These are phyloP conservation scores for Casuarina glauca DNA, from an alignment of 306 rosid species.

Conservation along the genomic window DNA sequence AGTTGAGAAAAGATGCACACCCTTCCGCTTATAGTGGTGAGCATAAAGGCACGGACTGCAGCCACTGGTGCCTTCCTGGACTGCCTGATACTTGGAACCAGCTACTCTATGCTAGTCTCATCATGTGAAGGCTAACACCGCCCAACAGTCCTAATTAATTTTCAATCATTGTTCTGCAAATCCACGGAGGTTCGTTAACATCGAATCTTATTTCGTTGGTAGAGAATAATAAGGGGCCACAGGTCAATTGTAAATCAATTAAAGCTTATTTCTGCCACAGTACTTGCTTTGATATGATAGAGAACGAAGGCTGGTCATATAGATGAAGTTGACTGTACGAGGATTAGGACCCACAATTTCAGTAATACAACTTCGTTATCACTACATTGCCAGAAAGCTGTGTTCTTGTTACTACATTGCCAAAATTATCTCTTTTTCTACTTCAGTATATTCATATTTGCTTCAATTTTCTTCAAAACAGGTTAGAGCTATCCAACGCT, in stretches of 20 bases:
- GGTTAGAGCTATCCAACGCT: background rate
- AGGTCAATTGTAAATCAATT: slow-evolving; percentile 46
- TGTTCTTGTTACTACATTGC: background rate
- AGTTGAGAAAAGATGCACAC: slow-evolving; percentile 85
- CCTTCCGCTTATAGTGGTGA: slow-evolving; percentile 71
- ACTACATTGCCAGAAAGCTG: background rate
- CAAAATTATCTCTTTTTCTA: background rate
- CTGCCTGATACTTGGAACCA: slow-evolving; percentile 98
- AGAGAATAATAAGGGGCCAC: slow-evolving; percentile 26
- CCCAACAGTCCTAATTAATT: background rate
- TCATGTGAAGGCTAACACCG: slow-evolving; percentile 28
- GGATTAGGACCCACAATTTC: slow-evolving; percentile 5
- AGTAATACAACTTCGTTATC: background rate
- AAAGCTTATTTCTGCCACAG: slow-evolving; percentile 28
- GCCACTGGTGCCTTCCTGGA: slow-evolving; percentile 99
- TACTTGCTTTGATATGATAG: slow-evolving; percentile 17
- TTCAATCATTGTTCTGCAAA: slow-evolving; percentile 11
- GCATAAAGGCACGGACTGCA: slow-evolving; percentile 76
- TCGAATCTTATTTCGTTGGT: slow-evolving; percentile 23
- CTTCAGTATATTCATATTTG: background rate
- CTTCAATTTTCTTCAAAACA: background rate
- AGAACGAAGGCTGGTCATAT: slow-evolving; percentile 10
- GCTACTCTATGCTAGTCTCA: slow-evolving; percentile 74
- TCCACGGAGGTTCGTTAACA: slow-evolving; percentile 20
- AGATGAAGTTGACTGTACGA: slow-evolving; percentile 28